phyloP scores from a whole-genome alignment of 2,329 filamentous ascomycete genomes.

The Colletotrichum agaves region DNA sequence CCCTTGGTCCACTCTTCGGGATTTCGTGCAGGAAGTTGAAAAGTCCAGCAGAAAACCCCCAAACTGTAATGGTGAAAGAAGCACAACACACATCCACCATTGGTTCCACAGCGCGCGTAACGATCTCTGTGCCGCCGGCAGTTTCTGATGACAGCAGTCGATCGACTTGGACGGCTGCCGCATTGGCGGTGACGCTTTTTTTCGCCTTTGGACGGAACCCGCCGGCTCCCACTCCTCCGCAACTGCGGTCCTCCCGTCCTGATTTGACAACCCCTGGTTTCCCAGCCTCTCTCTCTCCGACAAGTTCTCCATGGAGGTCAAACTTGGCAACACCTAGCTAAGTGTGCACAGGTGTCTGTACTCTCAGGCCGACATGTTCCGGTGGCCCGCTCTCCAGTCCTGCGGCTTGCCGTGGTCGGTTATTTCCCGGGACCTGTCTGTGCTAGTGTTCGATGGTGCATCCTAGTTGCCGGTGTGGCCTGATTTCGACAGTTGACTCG shows the following conservation, averaged over 20 bases:
- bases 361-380: constrained; percentile 8
- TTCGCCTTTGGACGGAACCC: neutral
- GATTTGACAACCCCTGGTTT: neutral
- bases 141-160: neutral
- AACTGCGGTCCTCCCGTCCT: too few relatives aligned
- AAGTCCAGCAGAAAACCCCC: neutral
- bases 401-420: constrained; percentile 13
- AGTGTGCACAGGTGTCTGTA: too few relatives aligned
- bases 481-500: neutral
- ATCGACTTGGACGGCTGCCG: neutral
- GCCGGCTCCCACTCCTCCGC: constrained; percentile 1
- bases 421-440: neutral
- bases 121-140: neutral
- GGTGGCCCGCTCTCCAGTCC: constrained; percentile 7
- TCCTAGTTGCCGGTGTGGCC: neutral
- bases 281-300: constrained; percentile 3
- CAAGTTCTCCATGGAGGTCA: too few relatives aligned
- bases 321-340: neutral
- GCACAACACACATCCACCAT: neutral
- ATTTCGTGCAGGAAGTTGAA: constrained; percentile 6
- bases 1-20: constrained; percentile 6
- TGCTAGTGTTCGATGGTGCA: neutral
- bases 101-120: neutral
- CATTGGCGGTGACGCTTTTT: neutral
- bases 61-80: neutral